These are phyloP conservation scores for Termitomyces sp. DNA, from an alignment of 768 basidiomycete genomes.

Conservation along the genomic window DNA sequence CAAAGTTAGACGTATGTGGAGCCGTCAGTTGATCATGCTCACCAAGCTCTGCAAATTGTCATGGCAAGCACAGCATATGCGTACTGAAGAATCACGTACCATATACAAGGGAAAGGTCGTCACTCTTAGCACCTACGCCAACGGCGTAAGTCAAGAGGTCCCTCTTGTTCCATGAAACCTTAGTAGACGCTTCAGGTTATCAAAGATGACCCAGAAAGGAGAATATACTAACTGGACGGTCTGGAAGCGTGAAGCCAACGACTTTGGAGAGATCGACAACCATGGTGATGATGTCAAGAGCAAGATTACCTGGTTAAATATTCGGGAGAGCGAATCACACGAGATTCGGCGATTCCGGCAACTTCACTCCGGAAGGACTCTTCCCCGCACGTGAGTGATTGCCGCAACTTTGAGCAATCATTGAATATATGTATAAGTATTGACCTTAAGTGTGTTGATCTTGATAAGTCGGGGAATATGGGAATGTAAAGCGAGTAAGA, in stretches of 20 bases:
- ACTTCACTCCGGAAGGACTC: not conserved
- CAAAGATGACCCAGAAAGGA: not conserved
- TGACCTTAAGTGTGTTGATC: too few relatives aligned
- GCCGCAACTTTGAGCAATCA: too few relatives aligned
- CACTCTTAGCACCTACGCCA: slow-evolving; percentile 76
- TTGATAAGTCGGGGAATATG: not conserved
- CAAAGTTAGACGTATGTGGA: not conserved
- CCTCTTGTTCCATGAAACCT: slow-evolving; percentile 84
- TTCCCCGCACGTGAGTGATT: not conserved
- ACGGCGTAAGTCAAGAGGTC: slow-evolving; percentile 77
- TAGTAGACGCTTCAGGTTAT: not conserved
- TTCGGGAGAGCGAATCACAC: not conserved
- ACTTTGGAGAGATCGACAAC: slow-evolving; percentile 59
- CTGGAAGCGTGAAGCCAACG: slow-evolving; percentile 44
- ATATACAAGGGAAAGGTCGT: slow-evolving; percentile 68
- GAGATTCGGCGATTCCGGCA: slow-evolving; percentile 4
- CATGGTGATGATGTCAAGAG: slow-evolving; percentile 27
- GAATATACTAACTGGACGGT: slow-evolving; percentile 25
- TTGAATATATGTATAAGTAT: too few relatives aligned
- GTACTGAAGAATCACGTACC: slow-evolving; percentile 34
- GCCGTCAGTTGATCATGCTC: slow-evolving; percentile 11
- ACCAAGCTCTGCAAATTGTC: slow-evolving; percentile 46
- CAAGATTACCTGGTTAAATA: not conserved
- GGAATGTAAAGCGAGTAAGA: not conserved
- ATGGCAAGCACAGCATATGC: not conserved